Evolutionary conservation across 2,329 filamentous ascomycete genomes (phyloP), one percentile per base, ranked within the genome.

Genomic region (Microcyclospora pomicola): DNA sequence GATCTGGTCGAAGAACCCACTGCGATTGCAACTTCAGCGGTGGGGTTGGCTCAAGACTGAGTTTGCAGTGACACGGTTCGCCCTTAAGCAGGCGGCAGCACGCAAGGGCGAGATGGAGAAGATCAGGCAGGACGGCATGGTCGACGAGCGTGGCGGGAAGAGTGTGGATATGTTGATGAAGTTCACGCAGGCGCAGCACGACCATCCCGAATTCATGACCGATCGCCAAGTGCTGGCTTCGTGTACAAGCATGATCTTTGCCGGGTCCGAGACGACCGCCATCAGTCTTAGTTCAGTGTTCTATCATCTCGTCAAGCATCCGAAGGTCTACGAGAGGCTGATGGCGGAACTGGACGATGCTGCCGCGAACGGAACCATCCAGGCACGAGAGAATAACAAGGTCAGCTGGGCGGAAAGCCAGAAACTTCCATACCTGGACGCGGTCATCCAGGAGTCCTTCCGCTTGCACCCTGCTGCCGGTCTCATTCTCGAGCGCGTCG

Each of bases 191-290:
- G 78, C 80, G 1, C 72, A 74, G 34, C 69, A 77, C 49, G 68
- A 75, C 13, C 73, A 78, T 32, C 78, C 79, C 0, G 73, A 77
- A 2, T 80, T 84, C 59, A 82, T 85, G 76, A 75, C 68, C 15
- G 75, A 83, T 49, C 68, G 66, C 3, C 66, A 80, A 7, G 79
- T 84, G 9, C 73, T 80, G 46, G 77, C 77, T 6, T 79, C 81
- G 61, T 78, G 77, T 35, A 72, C 78, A n/a, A 75, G 68, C 41
- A 82, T 82, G 78, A 63, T 68, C 44, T 72, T 81, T 48, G 83
- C 83, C 0, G 82, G 82, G 3, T 80, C 74, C 2, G 83, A 91
- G 58, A 88, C 82, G 0, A 88, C 82, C 0, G 82, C 80, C 30
- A 87, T 87, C 52, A 75, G 72, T 6, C 67, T 87, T 0, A 72